Conservation (phyloP, 768 basidiomycete species). For the Pleurotus eryngii region DNA sequence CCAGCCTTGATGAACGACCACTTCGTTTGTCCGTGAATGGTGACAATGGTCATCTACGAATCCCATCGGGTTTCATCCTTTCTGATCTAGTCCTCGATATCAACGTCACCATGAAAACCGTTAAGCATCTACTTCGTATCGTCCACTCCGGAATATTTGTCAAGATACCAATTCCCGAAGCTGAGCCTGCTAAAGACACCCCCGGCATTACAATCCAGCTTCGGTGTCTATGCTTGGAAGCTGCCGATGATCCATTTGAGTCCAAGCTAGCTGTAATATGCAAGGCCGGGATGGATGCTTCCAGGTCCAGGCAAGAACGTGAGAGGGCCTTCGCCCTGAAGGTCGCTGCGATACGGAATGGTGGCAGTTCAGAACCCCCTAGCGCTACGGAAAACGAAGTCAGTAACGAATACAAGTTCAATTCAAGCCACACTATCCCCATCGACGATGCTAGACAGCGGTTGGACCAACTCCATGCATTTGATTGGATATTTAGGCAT, state of each 20-base stretch:
- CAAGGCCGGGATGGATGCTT: slow-evolving; percentile 69
- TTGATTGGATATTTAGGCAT: slow-evolving; percentile 68
- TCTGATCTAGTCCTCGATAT: slow-evolving; percentile 74
- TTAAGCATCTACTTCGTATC: slow-evolving; percentile 64
- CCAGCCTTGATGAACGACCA: slow-evolving; percentile 26
- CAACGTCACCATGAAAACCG: slow-evolving; percentile 64
- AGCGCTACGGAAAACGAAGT: slow-evolving; percentile 18
- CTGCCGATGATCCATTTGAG: slow-evolving; percentile 84
- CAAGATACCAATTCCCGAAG: slow-evolving; percentile 56
- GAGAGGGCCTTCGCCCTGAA: slow-evolving; percentile 82
- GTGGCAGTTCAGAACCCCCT: slow-evolving; percentile 30
- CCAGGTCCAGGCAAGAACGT: slow-evolving; percentile 63
- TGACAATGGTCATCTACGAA: slow-evolving; percentile 67
- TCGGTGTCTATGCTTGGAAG: slow-evolving; percentile 67
- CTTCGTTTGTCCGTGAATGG: slow-evolving; percentile 47
- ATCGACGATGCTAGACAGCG: slow-evolving; percentile 69
- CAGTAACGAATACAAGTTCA: slow-evolving; percentile 60
- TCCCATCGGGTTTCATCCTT: slow-evolving; percentile 76
- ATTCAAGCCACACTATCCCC: slow-evolving; percentile 60
- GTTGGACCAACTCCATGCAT: slow-evolving; percentile 64
- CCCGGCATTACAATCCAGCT: slow-evolving; percentile 61
- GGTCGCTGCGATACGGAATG: slow-evolving; percentile 57
- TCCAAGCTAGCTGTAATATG: slow-evolving; percentile 70
- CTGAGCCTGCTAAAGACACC: slow-evolving; percentile 70
- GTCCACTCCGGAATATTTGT: slow-evolving; percentile 49